Base-by-base conservation (phyloP, 2,329 filamentous ascomycete genomes). In the Paramyrothecium sp. region DNA sequence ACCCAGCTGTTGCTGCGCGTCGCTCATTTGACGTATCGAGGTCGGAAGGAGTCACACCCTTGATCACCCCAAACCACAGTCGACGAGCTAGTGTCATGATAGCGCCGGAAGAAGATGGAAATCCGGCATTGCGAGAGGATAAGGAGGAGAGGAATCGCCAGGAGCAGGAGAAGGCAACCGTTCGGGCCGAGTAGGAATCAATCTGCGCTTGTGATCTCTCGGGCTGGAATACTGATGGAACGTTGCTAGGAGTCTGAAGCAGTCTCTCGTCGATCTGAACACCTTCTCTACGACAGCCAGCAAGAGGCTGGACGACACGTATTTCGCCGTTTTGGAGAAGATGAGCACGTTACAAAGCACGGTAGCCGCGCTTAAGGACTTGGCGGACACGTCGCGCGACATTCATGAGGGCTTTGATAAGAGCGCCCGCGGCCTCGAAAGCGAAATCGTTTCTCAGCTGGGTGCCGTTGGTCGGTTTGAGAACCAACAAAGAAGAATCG, bases 271-370 rank as follows among this genome's bases (percentile, higher is more conserved):
- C 22, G 76, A 81, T 52, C 77, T 92, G 12, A 81, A 81, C 63
- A 75, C 80, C 33, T 81, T 87, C 69, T 89, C 89, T 21, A 80
- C 85, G 56, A 73, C 79, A 21, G 85, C 87, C 22, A 90, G 87
- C 17, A 80, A 82, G 59, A 82, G 82, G 34, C 82, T 94, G 47
- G 89, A 93, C 69, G 84, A 89, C 58, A 88, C 88, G 3, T 93
- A 92, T 73, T 89, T 90, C 61, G 83, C 85, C 0, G 82, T 92
- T 11, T 78, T 92, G 30, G 87, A 91, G 68, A 90, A 89, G 67
- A 80, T 89, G 52, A 81, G 81, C 53, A 71, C 80, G 1, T 76
- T 93, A 41, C 87, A 88, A 55, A 81, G 78, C 62, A 91, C 86
- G 1, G 82, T 92, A 44, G 71, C 78, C 7, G 82, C 81, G 2